phyloP scores from a whole-genome alignment of 495 filamentous ascomycete genomes.

The Friedmanniomyces simplex region DNA sequence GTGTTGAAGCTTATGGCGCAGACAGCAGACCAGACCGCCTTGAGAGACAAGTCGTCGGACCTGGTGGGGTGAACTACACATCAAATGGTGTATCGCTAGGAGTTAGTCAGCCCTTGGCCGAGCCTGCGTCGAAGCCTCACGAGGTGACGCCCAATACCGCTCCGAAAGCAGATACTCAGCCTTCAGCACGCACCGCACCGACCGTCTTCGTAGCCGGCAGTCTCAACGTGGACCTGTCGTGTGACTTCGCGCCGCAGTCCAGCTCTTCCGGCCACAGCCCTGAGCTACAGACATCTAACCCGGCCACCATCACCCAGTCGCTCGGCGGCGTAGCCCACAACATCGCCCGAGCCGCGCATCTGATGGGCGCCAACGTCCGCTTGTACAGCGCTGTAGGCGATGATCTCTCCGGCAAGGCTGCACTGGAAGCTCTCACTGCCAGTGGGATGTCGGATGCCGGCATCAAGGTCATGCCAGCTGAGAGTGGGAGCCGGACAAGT shows the following conservation, averaged over 20 bases:
- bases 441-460: constrained; percentile 54
- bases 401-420: constrained; percentile 64
- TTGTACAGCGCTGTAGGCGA: constrained; percentile 70
- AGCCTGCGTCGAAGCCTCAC: neutral
- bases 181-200: neutral
- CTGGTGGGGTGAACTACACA: constrained; percentile 6
- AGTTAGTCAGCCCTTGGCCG: neutral
- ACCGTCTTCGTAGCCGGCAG: constrained; percentile 78
- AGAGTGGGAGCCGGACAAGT: constrained; percentile 53
- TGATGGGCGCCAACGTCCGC: constrained; percentile 44
- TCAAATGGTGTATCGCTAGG: constrained; percentile 4
- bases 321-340: constrained; percentile 95
- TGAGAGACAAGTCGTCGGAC: constrained; percentile 2
- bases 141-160: neutral
- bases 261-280: constrained; percentile 36
- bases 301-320: constrained; percentile 63
- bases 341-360: constrained; percentile 68
- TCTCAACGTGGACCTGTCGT: constrained; percentile 77
- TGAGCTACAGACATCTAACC: constrained; percentile 72
- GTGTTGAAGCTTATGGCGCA: neutral
- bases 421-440: constrained; percentile 49
- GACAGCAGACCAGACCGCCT: constrained; percentile 1
- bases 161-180: neutral
- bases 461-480: constrained; percentile 45
- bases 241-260: constrained; percentile 53